These are phyloP conservation scores for Daphne laureola DNA, from an alignment of 441 rosid genomes.

Conservation along the genomic window DNA sequence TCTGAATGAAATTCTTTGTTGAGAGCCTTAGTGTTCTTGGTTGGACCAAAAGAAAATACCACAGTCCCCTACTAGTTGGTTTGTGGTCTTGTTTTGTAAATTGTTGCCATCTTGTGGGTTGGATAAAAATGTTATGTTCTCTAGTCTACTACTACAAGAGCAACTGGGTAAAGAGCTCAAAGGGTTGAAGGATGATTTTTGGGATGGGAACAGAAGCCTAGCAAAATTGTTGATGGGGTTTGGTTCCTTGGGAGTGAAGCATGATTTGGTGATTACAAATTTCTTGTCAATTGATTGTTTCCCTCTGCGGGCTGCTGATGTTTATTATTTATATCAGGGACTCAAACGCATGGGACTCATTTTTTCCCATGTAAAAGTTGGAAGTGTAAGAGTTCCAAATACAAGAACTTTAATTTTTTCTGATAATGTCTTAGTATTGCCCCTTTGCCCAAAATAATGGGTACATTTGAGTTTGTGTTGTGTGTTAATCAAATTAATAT, in stretches of 20 bases:
- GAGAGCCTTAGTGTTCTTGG: slow-evolving; percentile 18
- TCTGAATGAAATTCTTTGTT: slow-evolving; percentile 51
- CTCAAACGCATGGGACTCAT: slow-evolving; percentile 25
- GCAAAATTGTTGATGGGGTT: slow-evolving; percentile 15
- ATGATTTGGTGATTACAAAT: slow-evolving; percentile 4
- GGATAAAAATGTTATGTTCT: slow-evolving; percentile 9
- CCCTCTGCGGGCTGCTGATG: slow-evolving; percentile 18
- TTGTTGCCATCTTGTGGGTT: slow-evolving; percentile 17
- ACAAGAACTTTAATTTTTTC: background rate
- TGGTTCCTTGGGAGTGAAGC: slow-evolving; percentile 20
- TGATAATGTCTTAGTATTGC: no score
- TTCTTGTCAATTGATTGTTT: slow-evolving; percentile 23
- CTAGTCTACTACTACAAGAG: slow-evolving; percentile 21
- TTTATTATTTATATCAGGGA: slow-evolving; percentile 10
- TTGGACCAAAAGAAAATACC: slow-evolving; percentile 14
- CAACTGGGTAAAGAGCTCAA: slow-evolving; percentile 11
- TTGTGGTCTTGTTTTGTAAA: slow-evolving; percentile 26
- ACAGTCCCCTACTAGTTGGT: slow-evolving; percentile 25
- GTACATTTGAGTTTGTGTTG: no score
- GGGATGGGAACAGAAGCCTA: slow-evolving; percentile 24
- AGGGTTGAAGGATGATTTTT: slow-evolving; percentile 14
- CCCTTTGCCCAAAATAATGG: no score
- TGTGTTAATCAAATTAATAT: no score
- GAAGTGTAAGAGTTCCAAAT: slow-evolving; percentile 13
- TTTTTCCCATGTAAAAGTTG: slow-evolving; percentile 22